These are phyloP conservation scores for Acmispon strigosus DNA, from an alignment of 306 rosid species.

Conservation along the genomic window DNA sequence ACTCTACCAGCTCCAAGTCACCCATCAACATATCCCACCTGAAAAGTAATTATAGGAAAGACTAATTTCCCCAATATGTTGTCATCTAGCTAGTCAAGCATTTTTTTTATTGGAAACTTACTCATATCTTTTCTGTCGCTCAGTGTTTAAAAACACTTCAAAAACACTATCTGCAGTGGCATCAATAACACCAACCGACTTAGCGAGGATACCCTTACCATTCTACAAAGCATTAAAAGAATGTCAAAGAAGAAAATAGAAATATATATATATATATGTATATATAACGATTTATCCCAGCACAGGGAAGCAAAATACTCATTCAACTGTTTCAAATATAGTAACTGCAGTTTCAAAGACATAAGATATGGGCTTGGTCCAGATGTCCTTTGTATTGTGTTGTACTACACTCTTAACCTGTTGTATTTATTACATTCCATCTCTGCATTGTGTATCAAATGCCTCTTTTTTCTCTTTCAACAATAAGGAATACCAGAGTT, in stretches of 20 bases:
- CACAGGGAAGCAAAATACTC: neutral
- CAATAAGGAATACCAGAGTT: neutral
- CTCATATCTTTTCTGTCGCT: constrained; percentile 81
- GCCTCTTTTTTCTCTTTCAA: neutral
- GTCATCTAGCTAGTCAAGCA: neutral
- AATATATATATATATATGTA: neutral
- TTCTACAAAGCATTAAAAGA: constrained; percentile 42
- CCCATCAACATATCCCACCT: constrained; percentile 99
- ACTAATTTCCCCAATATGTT: neutral
- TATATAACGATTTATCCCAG: neutral
- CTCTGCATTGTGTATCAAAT: neutral
- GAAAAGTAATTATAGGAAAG: constrained; percentile 20
- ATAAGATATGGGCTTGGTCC: neutral
- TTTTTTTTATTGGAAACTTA: constrained; percentile 29
- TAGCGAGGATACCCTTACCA: constrained; percentile 75
- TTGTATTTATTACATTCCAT: neutral
- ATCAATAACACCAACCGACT: constrained; percentile 80
- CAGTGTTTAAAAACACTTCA: constrained; percentile 66
- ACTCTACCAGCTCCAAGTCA: constrained; percentile 74
- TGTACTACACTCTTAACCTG: neutral
- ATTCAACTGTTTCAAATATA: neutral
- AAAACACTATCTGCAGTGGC: constrained; percentile 74
- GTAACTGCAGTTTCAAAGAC: constrained; percentile 2
- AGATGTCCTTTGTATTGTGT: neutral
- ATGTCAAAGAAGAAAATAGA: constrained; percentile 9